A percentile compares a stretch with the other conserved stretches of the same genome.
Evolutionary conservation across 2,329 filamentous ascomycete species (phyloP).

Genomic region (Neopestalotiopsis sp.): DNA sequence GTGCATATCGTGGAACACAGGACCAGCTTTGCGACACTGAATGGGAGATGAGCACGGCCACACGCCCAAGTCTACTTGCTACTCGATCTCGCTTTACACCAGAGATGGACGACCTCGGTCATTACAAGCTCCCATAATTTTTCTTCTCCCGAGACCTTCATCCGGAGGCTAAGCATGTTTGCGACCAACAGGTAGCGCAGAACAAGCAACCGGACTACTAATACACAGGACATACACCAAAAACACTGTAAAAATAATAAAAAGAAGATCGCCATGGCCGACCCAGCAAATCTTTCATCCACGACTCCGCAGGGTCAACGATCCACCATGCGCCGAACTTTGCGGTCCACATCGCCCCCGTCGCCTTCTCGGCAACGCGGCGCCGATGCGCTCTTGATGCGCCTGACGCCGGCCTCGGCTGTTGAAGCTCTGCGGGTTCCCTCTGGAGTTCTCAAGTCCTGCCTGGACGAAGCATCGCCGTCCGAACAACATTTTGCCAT

Average conservation of each 20-base stretch:
- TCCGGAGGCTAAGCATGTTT: slow-evolving; percentile 19
- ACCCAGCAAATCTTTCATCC: slow-evolving; percentile 33
- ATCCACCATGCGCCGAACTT: slow-evolving; percentile 43
- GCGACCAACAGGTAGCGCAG: not conserved
- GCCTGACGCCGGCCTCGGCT: slow-evolving; percentile 65
- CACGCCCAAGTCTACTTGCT: slow-evolving; percentile 23
- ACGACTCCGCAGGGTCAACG: slow-evolving; percentile 43
- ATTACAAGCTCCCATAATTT: slow-evolving; percentile 18
- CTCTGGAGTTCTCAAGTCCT: slow-evolving; percentile 58
- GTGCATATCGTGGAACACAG: slow-evolving; percentile 24
- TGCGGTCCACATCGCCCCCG: slow-evolving; percentile 43
- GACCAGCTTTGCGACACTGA: slow-evolving; percentile 19
- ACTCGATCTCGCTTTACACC: slow-evolving; percentile 13
- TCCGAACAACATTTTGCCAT: slow-evolving; percentile 75
- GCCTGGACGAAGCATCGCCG: slow-evolving; percentile 66
- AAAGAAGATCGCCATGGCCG: slow-evolving; percentile 32
- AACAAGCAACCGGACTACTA: slow-evolving; percentile 24
- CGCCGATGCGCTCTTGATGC: slow-evolving; percentile 64
- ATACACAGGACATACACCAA: slow-evolving; percentile 24
- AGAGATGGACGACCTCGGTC: slow-evolving; percentile 34
- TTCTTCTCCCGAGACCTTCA: slow-evolving; percentile 7
- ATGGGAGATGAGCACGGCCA: slow-evolving; percentile 31
- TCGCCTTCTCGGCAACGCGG: slow-evolving; percentile 52
- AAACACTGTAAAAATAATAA: not conserved
- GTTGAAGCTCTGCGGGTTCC: slow-evolving; percentile 64